Evolutionary conservation across 2,329 filamentous ascomycete species (phyloP).

Genomic region (Nannizziopsis barbatae): DNA sequence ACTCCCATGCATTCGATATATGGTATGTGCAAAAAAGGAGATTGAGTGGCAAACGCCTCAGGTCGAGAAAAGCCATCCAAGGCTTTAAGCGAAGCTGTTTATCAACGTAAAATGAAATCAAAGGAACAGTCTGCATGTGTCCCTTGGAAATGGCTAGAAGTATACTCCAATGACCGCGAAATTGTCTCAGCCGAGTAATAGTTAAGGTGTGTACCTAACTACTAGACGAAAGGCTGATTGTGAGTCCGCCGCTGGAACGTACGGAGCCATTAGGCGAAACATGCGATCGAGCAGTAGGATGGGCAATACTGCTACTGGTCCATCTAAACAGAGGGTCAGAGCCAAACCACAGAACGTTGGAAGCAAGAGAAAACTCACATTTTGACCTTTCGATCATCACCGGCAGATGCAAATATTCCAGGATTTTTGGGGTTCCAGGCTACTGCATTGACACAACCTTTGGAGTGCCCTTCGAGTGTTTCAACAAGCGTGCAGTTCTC

Average conservation of each 20-base stretch:
- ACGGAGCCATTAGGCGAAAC: slow-evolving; percentile 27
- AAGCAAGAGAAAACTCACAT: slow-evolving; percentile 51
- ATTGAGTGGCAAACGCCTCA: too few species aligned
- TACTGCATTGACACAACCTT: slow-evolving; percentile 72
- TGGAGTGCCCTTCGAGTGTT: slow-evolving; percentile 60
- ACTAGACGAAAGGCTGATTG: slow-evolving; percentile 21
- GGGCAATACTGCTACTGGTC: slow-evolving; percentile 26
- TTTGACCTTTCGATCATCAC: slow-evolving; percentile 73
- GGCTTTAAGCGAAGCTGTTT: slow-evolving; percentile 4
- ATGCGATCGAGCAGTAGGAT: slow-evolving; percentile 21
- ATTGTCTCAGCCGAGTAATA: too few species aligned
- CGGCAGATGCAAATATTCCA: slow-evolving; percentile 77
- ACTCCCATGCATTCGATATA: slow-evolving; percentile 8
- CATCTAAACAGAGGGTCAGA: slow-evolving; percentile 21
- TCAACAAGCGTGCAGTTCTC: slow-evolving; percentile 66
- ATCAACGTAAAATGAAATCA: not conserved
- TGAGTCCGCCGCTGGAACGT: slow-evolving; percentile 34
- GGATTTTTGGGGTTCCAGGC: slow-evolving; percentile 79
- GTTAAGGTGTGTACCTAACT: not conserved
- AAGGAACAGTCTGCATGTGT: not conserved
- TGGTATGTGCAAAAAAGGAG: slow-evolving; percentile 6
- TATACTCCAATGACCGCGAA: too few species aligned
- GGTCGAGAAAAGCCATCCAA: not conserved
- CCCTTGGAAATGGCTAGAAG: not conserved
- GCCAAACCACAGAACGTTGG: not conserved